Conservation (phyloP, 2,329 filamentous ascomycete species). For the Colletotrichum godetiae region DNA sequence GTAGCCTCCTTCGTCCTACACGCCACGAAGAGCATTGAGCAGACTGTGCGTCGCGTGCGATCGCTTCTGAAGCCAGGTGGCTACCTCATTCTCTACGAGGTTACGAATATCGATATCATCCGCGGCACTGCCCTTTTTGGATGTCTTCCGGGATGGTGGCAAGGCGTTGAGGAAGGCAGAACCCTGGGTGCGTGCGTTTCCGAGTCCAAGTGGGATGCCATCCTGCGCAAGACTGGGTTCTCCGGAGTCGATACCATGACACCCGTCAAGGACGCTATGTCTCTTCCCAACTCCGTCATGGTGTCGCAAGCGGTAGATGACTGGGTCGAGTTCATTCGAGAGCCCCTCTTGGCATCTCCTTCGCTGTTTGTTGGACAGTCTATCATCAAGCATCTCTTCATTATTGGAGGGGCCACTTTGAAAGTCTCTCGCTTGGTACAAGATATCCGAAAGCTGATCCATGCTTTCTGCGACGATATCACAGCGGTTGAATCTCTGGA, state of each 20-base stretch:
- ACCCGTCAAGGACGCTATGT: neutral
- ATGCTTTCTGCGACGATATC: neutral
- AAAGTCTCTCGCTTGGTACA: slow-evolving; percentile 2
- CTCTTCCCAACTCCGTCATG: slow-evolving; percentile 9
- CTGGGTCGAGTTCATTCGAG: neutral
- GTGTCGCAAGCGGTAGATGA: slow-evolving; percentile 7
- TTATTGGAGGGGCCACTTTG: neutral
- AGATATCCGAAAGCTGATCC: neutral
- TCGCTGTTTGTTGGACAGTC: neutral
- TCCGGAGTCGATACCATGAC: slow-evolving; percentile 29
- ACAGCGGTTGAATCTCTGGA: neutral
- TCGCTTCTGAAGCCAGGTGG: slow-evolving; percentile 47
- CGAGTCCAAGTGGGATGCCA: slow-evolving; percentile 12
- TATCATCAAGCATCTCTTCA: slow-evolving; percentile 7
- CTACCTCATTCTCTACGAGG: slow-evolving; percentile 37
- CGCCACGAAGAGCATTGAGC: slow-evolving; percentile 39
- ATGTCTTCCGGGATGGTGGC: slow-evolving; percentile 44
- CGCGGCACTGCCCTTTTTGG: slow-evolving; percentile 38
- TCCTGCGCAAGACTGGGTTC: slow-evolving; percentile 23
- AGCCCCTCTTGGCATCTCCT: neutral
- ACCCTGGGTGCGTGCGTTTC: neutral
- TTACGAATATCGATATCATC: neutral
- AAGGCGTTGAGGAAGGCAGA: slow-evolving; percentile 12
- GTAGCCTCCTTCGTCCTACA: slow-evolving; percentile 44
- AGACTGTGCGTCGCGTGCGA: slow-evolving; percentile 38